phyloP scores from a whole-genome alignment of 2,329 filamentous ascomycete genomes.

The Pseudocercospora fuligena region DNA sequence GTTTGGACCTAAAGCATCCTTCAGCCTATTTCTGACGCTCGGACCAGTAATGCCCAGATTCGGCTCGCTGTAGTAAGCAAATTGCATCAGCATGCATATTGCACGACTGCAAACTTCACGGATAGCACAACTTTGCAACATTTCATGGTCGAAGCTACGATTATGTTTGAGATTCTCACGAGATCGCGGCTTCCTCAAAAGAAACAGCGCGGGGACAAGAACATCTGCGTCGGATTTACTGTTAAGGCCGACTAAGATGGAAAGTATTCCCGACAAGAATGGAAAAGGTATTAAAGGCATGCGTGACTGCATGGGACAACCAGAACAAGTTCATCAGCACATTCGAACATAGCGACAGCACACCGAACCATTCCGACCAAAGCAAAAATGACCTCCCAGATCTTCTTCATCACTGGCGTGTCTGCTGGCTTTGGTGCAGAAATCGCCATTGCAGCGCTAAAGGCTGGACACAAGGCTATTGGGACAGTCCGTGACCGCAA shows the following conservation, averaged over 20 bases:
- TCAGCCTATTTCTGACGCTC: background rate
- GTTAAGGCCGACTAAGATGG: background rate
- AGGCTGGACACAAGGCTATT: conserved; percentile 24
- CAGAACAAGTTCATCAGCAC: background rate
- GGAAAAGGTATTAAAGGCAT: background rate
- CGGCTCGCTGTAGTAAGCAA: background rate
- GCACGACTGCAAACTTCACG: background rate
- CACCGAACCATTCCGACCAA: background rate
- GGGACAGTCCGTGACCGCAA: conserved; percentile 24
- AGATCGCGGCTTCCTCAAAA: background rate
- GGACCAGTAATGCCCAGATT: background rate
- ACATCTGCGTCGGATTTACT: background rate
- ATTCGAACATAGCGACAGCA: background rate
- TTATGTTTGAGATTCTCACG: background rate
- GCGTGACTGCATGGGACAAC: background rate
- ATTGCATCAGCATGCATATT: background rate
- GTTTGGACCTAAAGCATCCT: background rate
- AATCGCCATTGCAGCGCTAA: conserved; percentile 26
- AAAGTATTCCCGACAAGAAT: background rate
- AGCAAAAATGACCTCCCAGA: conserved; percentile 1
- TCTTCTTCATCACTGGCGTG: conserved; percentile 28
- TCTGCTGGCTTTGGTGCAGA: conserved; percentile 27
- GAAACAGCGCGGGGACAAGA: background rate
- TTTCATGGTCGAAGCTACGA: background rate
- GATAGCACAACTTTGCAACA: background rate